These are phyloP conservation scores for Cucurbita maxima DNA, from an alignment of 306 rosid genomes.

Conservation along the genomic window DNA sequence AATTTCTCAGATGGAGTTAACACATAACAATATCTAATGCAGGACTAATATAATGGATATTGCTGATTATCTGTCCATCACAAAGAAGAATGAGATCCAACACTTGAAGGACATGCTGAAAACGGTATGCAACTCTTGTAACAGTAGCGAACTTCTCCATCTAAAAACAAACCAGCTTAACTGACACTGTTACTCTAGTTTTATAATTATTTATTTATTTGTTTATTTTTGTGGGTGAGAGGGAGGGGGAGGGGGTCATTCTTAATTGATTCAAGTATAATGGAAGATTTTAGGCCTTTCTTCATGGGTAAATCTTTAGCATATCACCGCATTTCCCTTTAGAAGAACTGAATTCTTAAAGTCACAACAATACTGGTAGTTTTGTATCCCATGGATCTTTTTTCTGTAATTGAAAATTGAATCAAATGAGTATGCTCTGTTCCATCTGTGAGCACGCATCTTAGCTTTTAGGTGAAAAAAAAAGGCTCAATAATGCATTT, in stretches of 20 bases:
- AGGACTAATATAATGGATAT: slow-evolving; percentile 58
- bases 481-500: background rate
- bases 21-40: slow-evolving; percentile 12
- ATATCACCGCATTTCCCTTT: background rate
- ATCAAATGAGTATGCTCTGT: background rate
- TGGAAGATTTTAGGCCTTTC: background rate
- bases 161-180: background rate
- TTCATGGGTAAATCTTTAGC: background rate
- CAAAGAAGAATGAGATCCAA: slow-evolving; percentile 55
- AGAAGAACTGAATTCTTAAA: background rate
- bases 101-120: slow-evolving; percentile 37
- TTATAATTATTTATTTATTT: background rate
- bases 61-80: slow-evolving; percentile 29
- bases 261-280: background rate
- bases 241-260: background rate
- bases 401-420: background rate
- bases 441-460: background rate
- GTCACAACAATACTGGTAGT: background rate
- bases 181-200: background rate
- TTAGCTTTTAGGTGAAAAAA: background rate
- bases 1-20: slow-evolving; percentile 4
- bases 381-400: background rate
- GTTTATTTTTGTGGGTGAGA: no score
- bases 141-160: background rate
- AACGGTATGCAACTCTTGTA: slow-evolving; percentile 29